phyloP scores from a whole-genome alignment of 176 grass and related monocot species.

The Aegilops sharonensis region DNA sequence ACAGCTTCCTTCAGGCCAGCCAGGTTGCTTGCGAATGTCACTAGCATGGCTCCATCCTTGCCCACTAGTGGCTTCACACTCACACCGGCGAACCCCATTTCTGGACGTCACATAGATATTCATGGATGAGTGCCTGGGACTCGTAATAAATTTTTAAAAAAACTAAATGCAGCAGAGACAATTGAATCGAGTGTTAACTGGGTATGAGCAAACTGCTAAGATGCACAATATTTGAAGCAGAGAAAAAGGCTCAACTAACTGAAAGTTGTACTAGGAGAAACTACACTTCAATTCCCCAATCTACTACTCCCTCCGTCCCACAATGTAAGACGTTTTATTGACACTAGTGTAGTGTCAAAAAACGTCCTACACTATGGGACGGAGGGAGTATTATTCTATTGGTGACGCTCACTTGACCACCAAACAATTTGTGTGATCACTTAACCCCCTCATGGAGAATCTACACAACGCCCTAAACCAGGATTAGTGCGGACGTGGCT shows the following conservation, averaged over 20 bases:
- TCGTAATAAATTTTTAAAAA: neutral
- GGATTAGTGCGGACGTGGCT: neutral
- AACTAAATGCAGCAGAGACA: neutral
- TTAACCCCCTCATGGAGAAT: neutral
- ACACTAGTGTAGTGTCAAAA: too few species aligned
- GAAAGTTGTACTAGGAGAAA: neutral
- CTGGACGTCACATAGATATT: slow-evolving; percentile 35
- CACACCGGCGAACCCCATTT: slow-evolving; percentile 60
- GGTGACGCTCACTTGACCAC: neutral
- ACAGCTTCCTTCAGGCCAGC: slow-evolving; percentile 69
- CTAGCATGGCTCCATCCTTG: slow-evolving; percentile 71
- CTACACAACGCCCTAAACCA: neutral
- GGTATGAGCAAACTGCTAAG: neutral
- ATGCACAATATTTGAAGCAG: neutral
- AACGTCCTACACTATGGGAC: too few species aligned
- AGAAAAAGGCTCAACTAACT: neutral
- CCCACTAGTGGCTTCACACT: slow-evolving; percentile 55
- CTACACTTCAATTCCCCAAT: neutral
- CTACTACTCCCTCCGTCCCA: neutral
- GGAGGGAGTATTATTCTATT: neutral
- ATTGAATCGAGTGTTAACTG: neutral
- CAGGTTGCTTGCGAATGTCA: slow-evolving; percentile 60
- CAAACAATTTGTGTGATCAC: neutral
- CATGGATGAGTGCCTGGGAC: neutral
- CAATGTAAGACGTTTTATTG: too few species aligned